Percentiles rank a stretch among this genome's conserved stretches.
Conservation (phyloP, 78 protist species). For the Protostelium mycophagum region DNA sequence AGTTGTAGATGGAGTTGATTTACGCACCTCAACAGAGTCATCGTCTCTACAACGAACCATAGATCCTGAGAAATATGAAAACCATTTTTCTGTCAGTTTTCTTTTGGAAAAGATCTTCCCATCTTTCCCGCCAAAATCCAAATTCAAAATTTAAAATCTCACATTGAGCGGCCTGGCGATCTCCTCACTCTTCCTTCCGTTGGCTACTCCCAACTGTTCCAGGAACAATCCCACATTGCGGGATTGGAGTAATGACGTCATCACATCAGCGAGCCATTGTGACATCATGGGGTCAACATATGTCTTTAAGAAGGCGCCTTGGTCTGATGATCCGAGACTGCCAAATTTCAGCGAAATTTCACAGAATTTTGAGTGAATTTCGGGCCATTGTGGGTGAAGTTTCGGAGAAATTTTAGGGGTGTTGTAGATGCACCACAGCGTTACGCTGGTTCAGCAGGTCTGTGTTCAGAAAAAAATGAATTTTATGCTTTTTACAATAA, state of each 20-base stretch:
- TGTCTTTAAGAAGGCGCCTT: background rate
- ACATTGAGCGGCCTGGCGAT: background rate
- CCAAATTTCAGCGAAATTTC: too few species aligned
- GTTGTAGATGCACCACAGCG: background rate
- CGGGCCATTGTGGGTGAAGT: too few species aligned
- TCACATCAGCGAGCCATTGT: background rate
- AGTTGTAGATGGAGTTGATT: too few species aligned
- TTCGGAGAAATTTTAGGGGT: too few species aligned
- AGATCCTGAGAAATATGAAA: background rate
- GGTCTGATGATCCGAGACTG: background rate
- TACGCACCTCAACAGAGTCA: background rate
- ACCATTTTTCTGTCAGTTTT: background rate
- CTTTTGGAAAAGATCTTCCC: too few species aligned
- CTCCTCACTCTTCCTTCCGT: background rate
- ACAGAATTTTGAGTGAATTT: too few species aligned
- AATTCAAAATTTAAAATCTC: background rate
- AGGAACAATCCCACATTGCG: background rate
- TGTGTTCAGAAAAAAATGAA: too few species aligned
- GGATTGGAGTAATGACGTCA: background rate
- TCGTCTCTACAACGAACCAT: constrained; percentile 1
- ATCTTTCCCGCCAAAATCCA: too few species aligned
- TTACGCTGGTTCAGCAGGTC: too few species aligned
- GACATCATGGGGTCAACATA: background rate
- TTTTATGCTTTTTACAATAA: too few species aligned
- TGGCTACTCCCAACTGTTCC: background rate